A percentile compares a stretch with the other conserved stretches of the same genome.
phyloP scores from a whole-genome alignment of 2,329 filamentous ascomycete species.

The Amauroascus niger region DNA sequence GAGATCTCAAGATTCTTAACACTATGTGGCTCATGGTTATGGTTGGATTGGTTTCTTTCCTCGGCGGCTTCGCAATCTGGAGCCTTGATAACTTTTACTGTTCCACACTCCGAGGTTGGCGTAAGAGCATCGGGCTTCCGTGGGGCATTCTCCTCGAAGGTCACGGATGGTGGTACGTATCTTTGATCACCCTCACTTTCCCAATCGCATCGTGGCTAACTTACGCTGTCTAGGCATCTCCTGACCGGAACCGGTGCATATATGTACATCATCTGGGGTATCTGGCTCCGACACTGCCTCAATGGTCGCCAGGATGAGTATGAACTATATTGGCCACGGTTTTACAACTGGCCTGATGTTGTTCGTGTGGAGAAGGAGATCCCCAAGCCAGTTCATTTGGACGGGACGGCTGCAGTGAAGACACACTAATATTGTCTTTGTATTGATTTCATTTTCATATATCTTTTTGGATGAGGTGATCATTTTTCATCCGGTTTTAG shows the following conservation, averaged over 20 bases:
- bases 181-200: not conserved
- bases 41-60: constrained; percentile 59
- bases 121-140: constrained; percentile 60
- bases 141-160: constrained; percentile 70
- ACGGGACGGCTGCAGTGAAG: constrained; percentile 10
- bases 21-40: constrained; percentile 69
- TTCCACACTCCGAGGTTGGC: constrained; percentile 52
- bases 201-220: not conserved
- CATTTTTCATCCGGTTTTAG: not conserved
- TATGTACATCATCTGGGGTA: constrained; percentile 73
- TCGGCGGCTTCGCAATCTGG: constrained; percentile 69
- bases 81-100: constrained; percentile 71
- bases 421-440: not conserved
- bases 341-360: constrained; percentile 50
- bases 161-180: constrained; percentile 59
- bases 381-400: constrained; percentile 6
- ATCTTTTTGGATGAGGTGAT: no score
- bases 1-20: constrained; percentile 49
- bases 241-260: constrained; percentile 77
- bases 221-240: constrained; percentile 50
- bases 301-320: constrained; percentile 65
- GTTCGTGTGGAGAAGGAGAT: constrained; percentile 26
- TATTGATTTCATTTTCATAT: not conserved
- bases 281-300: constrained; percentile 69
- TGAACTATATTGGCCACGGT: constrained; percentile 57